Evolutionary conservation across 2,329 filamentous ascomycete genomes (phyloP).

Genomic region (Ceratocystis colombiana): DNA sequence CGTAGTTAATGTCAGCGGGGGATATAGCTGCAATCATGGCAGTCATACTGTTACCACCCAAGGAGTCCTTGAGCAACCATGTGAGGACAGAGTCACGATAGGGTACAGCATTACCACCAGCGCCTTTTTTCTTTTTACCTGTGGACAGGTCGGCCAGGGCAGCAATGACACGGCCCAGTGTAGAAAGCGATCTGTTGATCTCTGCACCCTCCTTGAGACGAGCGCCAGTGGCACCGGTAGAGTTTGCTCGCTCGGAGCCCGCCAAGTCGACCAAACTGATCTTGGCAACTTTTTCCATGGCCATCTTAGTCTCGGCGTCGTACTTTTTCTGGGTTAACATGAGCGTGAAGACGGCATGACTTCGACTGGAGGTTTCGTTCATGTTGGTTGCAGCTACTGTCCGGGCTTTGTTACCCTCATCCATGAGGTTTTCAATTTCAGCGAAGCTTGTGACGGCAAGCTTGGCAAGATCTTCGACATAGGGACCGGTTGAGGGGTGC

Average conservation of each 20-base stretch:
- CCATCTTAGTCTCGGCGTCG: constrained; percentile 89
- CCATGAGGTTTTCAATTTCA: constrained; percentile 97
- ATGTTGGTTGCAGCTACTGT: constrained; percentile 98
- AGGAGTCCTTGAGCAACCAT: constrained; percentile 91
- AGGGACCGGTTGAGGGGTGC: constrained; percentile 92
- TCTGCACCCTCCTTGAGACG: constrained; percentile 95
- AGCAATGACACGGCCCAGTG: constrained; percentile 92
- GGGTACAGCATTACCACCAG: constrained; percentile 61
- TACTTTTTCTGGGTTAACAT: constrained; percentile 89
- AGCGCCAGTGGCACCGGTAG: constrained; percentile 89
- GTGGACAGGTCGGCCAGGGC: constrained; percentile 83
- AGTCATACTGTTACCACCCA: constrained; percentile 98
- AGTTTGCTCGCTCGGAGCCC: constrained; percentile 93
- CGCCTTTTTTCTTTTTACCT: constrained; percentile 70
- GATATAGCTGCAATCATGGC: constrained; percentile 99
- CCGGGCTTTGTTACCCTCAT: constrained; percentile 96
- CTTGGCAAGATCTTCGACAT: constrained; percentile 95
- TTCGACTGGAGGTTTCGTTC: constrained; percentile 98
- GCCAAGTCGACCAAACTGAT: constrained; percentile 97
- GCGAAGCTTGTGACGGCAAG: constrained; percentile 84
- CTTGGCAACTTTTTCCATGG: constrained; percentile 93
- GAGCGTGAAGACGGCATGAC: constrained; percentile 94
- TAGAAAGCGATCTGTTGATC: constrained; percentile 94
- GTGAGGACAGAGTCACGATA: constrained; percentile 96
- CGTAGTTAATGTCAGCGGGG: constrained; percentile 97